Conservation (phyloP, 2,329 filamentous ascomycete species). For the Xylaria sp. region DNA sequence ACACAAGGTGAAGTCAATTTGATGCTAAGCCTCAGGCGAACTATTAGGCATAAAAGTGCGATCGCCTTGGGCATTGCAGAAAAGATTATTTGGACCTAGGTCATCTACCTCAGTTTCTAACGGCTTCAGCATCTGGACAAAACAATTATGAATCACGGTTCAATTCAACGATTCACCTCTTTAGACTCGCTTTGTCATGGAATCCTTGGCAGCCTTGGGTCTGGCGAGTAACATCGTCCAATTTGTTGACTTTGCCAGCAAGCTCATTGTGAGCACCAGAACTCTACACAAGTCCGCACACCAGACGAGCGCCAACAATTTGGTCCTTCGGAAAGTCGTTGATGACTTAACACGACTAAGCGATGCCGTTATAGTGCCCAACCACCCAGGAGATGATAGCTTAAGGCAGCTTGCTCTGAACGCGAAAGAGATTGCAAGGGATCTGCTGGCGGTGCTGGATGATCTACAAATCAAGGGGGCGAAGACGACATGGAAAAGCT, state of each 20-base stretch:
- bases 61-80: too few relatives aligned
- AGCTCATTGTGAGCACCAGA: background rate
- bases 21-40: background rate
- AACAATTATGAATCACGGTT: too few relatives aligned
- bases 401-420: constrained; percentile 10
- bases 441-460: background rate
- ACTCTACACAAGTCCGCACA: background rate
- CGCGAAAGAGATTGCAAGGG: background rate
- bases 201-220: background rate
- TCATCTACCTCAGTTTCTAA: background rate
- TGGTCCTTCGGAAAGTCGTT: background rate
- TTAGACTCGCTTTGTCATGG: too few relatives aligned
- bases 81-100: too few relatives aligned
- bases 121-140: too few relatives aligned
- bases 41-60: background rate
- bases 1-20: too few relatives aligned
- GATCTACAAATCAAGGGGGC: background rate
- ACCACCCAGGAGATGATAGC: background rate
- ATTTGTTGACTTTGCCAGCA: constrained; percentile 6
- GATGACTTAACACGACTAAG: background rate
- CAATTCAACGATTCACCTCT: too few relatives aligned
- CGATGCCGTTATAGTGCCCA: background rate
- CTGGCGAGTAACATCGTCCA: constrained; percentile 13
- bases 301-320: background rate
- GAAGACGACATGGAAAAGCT: constrained; percentile 14